phyloP scores from a whole-genome alignment of 371 early-diverging fungal genomes.

The Ordospora pajunii region DNA sequence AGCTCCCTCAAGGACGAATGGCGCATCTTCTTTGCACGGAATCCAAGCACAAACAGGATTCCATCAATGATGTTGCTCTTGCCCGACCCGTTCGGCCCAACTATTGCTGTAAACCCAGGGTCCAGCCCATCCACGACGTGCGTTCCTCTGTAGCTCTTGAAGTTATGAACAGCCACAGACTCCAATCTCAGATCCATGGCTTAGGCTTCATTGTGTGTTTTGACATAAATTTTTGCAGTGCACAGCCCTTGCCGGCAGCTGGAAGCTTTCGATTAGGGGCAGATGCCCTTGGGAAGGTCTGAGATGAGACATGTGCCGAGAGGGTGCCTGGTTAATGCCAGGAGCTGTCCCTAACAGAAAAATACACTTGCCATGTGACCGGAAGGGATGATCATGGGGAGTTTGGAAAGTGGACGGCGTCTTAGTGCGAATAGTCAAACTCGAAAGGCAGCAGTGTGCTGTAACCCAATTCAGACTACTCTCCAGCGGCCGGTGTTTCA shows the following conservation, averaged over 20 bases:
- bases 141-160: constrained; percentile 61
- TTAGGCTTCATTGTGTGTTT: neutral
- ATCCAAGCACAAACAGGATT: constrained; percentile 96
- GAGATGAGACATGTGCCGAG: constrained; percentile 32
- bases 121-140: constrained; percentile 56
- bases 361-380: neutral
- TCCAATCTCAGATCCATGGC: constrained; percentile 22
- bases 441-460: constrained; percentile 34
- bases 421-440: constrained; percentile 39
- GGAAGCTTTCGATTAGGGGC: constrained; percentile 41
- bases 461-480: constrained; percentile 55
- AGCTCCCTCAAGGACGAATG: constrained; percentile 86
- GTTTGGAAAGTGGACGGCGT: constrained; percentile 32
- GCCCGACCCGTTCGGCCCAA: constrained; percentile 98
- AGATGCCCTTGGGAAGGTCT: constrained; percentile 45
- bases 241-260: neutral
- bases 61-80: constrained; percentile 98
- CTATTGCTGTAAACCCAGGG: constrained; percentile 64
- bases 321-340: constrained; percentile 26
- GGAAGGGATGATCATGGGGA: constrained; percentile 11
- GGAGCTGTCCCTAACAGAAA: constrained; percentile 35
- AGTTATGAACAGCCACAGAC: constrained; percentile 53
- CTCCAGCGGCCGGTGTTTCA: constrained; percentile 26
- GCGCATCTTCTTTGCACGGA: constrained; percentile 91
- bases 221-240: neutral